Percentiles rank a stretch among this genome's conserved stretches.
Conservation (phyloP, 2,329 filamentous ascomycete species). For the Grosmannia penicillata region DNA sequence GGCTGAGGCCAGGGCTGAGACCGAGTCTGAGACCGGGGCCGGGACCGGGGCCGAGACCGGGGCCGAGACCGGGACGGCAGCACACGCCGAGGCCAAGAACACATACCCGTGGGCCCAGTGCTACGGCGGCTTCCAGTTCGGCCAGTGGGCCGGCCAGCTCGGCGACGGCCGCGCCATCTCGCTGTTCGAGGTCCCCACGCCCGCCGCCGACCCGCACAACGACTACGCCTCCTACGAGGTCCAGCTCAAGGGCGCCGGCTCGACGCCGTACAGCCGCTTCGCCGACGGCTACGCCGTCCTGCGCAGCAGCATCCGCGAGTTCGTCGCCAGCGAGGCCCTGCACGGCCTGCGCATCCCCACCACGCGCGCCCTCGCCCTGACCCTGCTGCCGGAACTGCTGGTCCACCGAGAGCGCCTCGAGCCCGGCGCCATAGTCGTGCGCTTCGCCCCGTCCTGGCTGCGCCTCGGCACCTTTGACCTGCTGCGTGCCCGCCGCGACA, state of each 20-base stretch:
- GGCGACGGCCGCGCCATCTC: conserved; percentile 92
- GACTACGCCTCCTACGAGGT: conserved; percentile 64
- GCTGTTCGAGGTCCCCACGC: conserved; percentile 80
- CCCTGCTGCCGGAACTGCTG: conserved; percentile 54
- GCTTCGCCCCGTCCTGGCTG: conserved; percentile 86
- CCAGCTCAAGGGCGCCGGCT: conserved; percentile 85
- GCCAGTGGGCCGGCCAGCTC: conserved; percentile 88
- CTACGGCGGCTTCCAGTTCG: conserved; percentile 73
- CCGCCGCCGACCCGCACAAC: no score
- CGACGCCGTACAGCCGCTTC: conserved; percentile 90
- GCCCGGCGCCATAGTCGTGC: conserved; percentile 80
- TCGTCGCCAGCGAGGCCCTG: conserved; percentile 78
- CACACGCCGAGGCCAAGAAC: conserved; percentile 6
- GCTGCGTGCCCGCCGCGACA: conserved; percentile 67
- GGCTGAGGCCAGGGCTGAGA: neutral
- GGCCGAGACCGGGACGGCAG: neutral
- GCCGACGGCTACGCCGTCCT: conserved; percentile 92
- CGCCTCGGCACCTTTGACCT: conserved; percentile 93
- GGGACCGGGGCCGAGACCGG: neutral
- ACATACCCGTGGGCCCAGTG: conserved; percentile 93
- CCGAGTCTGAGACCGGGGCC: neutral
- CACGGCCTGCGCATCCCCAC: conserved; percentile 75
- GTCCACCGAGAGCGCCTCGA: conserved; percentile 71
- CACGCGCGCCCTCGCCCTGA: conserved; percentile 74
- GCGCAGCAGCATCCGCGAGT: conserved; percentile 85